Base-by-base conservation (phyloP, 179 eudicot species). In the Amaranthus tricolor region DNA sequence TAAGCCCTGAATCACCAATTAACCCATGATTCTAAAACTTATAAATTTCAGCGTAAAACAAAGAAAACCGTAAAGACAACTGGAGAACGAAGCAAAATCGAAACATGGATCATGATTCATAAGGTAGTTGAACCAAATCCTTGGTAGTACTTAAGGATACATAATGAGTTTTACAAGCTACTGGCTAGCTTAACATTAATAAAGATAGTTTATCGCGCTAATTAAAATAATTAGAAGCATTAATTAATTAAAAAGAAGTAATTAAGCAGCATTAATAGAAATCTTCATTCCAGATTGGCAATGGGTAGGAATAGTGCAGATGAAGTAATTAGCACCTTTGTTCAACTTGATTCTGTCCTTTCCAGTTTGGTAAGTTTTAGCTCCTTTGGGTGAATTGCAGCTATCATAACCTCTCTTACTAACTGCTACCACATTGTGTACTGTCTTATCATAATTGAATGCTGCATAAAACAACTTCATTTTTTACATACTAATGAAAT, bases 221-320 rank as follows among this genome's bases (percentile, higher is more conserved):
- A 31, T 31, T 31, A 31, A 31, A 4, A 31, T 31, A 31, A 31
- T 31, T 31, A 31, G 31, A 24, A 31, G 40, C 40, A 31, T 31
- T 31, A 31, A 31, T 31, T 2, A 31, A 31, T 31, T 31, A 31
- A 24, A 1, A 24, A 31, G 40, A 10, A 20, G 54, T 17, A 72
- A n/a, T 70, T 76, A 84, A 48, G 73, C 19, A 56, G 82, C 87
- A 55, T 19, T 60, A 49, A 82, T 49, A 17, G 74, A 65, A 55
- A 84, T 82, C 80, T 84, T 84, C 83, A 84, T 82, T 44, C 85
- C 87, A 45, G 64, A 19, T 24, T 79, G 81, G 49, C 87, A 84
- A 71, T 84, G 87, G 1, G 77, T 81, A 1, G 72, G 44, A 6
- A 71, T 20, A 48, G 76, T 48, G 78, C 86, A 84, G 71, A 84